A percentile compares a stretch with the other conserved stretches of the same genome.
phyloP scores from a whole-genome alignment of 768 basidiomycete species.

The Strobilomyces dryophilus region DNA sequence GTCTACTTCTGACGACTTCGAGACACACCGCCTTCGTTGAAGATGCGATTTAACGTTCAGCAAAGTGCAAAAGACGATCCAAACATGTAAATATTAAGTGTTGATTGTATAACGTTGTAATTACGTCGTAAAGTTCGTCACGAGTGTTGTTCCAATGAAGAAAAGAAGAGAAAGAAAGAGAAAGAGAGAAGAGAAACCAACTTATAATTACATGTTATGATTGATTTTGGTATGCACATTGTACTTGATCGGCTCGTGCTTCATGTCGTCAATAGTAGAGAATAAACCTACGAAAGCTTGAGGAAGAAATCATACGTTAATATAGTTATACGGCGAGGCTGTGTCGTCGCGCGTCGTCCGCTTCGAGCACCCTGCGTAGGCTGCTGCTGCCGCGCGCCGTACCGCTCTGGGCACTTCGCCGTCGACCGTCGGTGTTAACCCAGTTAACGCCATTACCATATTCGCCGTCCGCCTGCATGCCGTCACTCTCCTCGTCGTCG shows the following conservation, averaged over 20 bases:
- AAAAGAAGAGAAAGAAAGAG: not conserved
- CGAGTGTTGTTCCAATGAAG: constrained; percentile 6
- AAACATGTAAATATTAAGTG: constrained; percentile 13
- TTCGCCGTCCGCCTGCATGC: constrained; percentile 70
- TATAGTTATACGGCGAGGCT: constrained; percentile 57
- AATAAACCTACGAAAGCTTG: constrained; percentile 29
- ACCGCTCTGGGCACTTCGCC: constrained; percentile 35
- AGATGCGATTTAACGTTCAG: not conserved
- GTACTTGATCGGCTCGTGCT: constrained; percentile 15
- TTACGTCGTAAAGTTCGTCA: constrained; percentile 28
- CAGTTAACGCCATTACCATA: constrained; percentile 42
- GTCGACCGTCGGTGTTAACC: constrained; percentile 55
- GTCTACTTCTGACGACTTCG: constrained; percentile 25
- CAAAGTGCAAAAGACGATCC: not conserved
- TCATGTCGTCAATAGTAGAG: constrained; percentile 31
- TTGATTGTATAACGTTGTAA: constrained; percentile 18
- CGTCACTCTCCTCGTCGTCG: constrained; percentile 60
- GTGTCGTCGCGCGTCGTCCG: constrained; percentile 57
- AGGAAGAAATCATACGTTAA: constrained; percentile 11
- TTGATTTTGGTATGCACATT: constrained; percentile 20
- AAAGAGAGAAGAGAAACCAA: not conserved
- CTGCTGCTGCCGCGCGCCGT: constrained; percentile 19
- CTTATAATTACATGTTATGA: constrained; percentile 29
- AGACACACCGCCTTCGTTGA: not conserved
- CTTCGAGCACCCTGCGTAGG: constrained; percentile 35